Base-by-base conservation (phyloP, 495 filamentous ascomycete species). In the Durotheca rogersii region DNA sequence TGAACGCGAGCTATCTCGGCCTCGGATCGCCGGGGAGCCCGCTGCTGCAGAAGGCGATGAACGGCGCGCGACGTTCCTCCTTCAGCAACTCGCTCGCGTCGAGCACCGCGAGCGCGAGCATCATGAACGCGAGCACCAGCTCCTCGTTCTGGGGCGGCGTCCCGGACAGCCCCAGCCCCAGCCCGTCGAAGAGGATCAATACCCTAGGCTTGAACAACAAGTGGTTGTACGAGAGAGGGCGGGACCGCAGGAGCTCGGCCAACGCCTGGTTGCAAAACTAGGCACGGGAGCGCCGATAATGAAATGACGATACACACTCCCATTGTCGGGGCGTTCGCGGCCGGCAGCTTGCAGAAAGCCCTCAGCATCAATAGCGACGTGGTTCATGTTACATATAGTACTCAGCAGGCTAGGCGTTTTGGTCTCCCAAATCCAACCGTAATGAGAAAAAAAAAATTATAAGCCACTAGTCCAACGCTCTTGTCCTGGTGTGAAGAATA, bases 221-320 rank as follows among this genome's bases (percentile, higher is more conserved):
- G 70, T 98, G 91, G 92, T 68, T 96, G 31, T 98, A 95, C 69
- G 88, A 98, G 67, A 85, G 83, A 66, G 75, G 73, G 16, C 53
- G 41, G 11, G 53, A 56, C 16, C 57, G 45, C 31, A 75, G 81
- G 54, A 67, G 68, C 50, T 61, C 71, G 43, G 64, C 69, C 6
- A 68, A 61, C 30, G 61, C 55, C 10, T 72, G 69, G 66, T 46
- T 68, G 51, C 61, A 70, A 19, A 38, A 49, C 33, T 63, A 42
- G 10, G 29, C 29, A 12, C 25, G 32, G 20, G 17, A 23, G 29
- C 11, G 21, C 43, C 39, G 42, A 41, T 32, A 41, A 53, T 53
- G 23, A 9, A 39, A 43, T 33, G 25, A 34, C 32, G 29, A 10
- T 36, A 6, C 23, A 12, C n/a, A n/a, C n/a, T n/a, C n/a, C n/a